Evolutionary conservation across 192 early-diverging fungal species (phyloP), one percentile per base, ranked within the genome.

Genomic region (Backusella parvicylindrica): DNA sequence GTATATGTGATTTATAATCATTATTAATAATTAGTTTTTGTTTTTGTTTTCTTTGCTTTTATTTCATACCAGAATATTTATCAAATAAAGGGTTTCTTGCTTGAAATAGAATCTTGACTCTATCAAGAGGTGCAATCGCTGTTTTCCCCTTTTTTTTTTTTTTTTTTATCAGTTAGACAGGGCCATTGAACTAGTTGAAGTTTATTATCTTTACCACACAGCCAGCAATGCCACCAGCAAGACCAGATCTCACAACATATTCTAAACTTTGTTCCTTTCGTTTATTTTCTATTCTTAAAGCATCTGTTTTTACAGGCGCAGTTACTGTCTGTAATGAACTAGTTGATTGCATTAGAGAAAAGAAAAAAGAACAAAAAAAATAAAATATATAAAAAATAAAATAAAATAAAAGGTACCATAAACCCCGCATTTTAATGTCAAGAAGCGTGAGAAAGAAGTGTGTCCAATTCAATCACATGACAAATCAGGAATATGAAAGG

Each of bases 51-150:
- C 70, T 64, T 26, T 8, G 63, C 47, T 23, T 50, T n/a, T 60
- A 3, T 26, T 26, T 60, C 70, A 28, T 86, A 91, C 88, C 89
- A 68, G 84, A 84, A 79, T 91, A 89, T 80, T 86, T 88, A 71
- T 88, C 84, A 82, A 87, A 95, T 38, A 86, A 71, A 26, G 92
- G 89, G 73, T 91, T 91, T 79, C 88, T 90, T 23, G 94, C 83
- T 84, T 95, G 94, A 64, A 95, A 95, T 56, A 95, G 78, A 28
- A 95, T 95, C 83, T 95, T 95, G 31, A 95, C 92, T 49, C 94
- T 87, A 79, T 95, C 94, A 56, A 95, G 75, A 12, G 94, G 94
- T 36, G 94, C 94, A 76, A 94, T 90, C 0, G 86, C 85, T 4
- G 92, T 90, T 71, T 94, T 95, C 8, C 90, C 94, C 92, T 86